A percentile compares a stretch with the other conserved stretches of the same genome.
phyloP scores from a whole-genome alignment of 257 asterid species.

The Asclepias syriaca region DNA sequence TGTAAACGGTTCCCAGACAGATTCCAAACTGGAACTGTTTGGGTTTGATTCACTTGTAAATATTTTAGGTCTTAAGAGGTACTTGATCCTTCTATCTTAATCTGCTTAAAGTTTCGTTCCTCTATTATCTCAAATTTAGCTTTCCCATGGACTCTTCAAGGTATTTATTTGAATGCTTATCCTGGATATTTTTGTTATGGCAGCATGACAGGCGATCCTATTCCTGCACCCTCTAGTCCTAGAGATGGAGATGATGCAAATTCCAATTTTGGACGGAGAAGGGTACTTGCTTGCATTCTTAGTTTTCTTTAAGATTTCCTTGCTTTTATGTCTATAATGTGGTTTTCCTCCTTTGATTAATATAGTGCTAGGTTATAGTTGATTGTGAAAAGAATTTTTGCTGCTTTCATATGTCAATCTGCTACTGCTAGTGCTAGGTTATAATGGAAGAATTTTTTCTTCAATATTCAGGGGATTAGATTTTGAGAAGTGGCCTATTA shows the following conservation, averaged over 20 bases:
- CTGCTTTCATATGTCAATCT: too few species aligned
- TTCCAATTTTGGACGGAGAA: slow-evolving; percentile 51
- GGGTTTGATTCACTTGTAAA: slow-evolving; percentile 97
- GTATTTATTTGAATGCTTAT: neutral
- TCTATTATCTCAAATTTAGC: neutral
- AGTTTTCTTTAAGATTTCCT: neutral
- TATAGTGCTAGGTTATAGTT: neutral
- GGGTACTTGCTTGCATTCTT: slow-evolving; percentile 43
- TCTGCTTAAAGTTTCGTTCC: neutral
- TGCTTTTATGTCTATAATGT: neutral
- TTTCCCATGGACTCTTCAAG: neutral
- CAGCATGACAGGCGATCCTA: slow-evolving; percentile 96
- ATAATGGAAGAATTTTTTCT: neutral
- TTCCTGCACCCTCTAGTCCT: slow-evolving; percentile 82
- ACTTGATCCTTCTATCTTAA: slow-evolving; percentile 8
- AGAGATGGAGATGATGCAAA: slow-evolving; percentile 81
- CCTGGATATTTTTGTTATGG: slow-evolving; percentile 24
- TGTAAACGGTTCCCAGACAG: slow-evolving; percentile 53
- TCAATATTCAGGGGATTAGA: neutral
- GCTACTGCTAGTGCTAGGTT: too few species aligned
- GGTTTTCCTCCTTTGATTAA: neutral
- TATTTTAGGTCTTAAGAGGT: slow-evolving; percentile 97
- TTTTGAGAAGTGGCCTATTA: neutral
- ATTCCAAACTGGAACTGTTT: slow-evolving; percentile 91
- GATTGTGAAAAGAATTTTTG: too few species aligned